Conservation (phyloP, 2,329 filamentous ascomycete species). For the Alternaria angustiovoidea region DNA sequence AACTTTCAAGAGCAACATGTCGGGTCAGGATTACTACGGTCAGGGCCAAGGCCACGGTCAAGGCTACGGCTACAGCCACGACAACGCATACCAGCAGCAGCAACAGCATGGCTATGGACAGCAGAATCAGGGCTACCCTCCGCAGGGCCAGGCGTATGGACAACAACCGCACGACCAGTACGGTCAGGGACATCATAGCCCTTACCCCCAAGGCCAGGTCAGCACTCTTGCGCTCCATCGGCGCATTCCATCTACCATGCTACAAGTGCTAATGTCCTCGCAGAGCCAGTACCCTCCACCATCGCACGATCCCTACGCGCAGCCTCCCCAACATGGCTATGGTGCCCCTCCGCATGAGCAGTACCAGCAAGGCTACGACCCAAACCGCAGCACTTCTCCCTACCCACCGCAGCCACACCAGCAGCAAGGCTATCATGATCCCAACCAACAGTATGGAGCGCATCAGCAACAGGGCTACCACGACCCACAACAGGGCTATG, state of each 20-base stretch:
- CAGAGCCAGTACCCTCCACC: slow-evolving; percentile 43
- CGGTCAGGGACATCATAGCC: slow-evolving; percentile 24
- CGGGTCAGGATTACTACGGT: slow-evolving; percentile 48
- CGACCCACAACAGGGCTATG: slow-evolving; percentile 32
- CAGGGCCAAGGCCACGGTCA: slow-evolving; percentile 26
- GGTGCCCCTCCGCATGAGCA: slow-evolving; percentile 40
- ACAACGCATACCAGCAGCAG: slow-evolving; percentile 30
- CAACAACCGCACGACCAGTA: slow-evolving; percentile 42
- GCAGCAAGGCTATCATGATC: slow-evolving; percentile 31
- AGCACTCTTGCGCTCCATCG: slow-evolving; percentile 17
- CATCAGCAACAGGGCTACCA: slow-evolving; percentile 23
- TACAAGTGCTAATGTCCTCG: slow-evolving; percentile 20
- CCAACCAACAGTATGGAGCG: slow-evolving; percentile 32
- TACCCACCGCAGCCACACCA: slow-evolving; percentile 44
- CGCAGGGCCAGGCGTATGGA: slow-evolving; percentile 35
- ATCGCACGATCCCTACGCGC: slow-evolving; percentile 39
- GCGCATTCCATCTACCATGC: slow-evolving; percentile 12
- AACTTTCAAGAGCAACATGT: slow-evolving; percentile 19
- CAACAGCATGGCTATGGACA: slow-evolving; percentile 37
- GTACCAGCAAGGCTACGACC: slow-evolving; percentile 48
- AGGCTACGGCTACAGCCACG: slow-evolving; percentile 35
- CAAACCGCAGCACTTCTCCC: slow-evolving; percentile 47
- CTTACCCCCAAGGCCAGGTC: slow-evolving; percentile 31
- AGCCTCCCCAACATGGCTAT: slow-evolving; percentile 35
- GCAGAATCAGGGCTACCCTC: slow-evolving; percentile 30